Evolutionary conservation across 1,139 yeast genomes (phyloP), one percentile per base, ranked within the genome.

Genomic region (Taiozyma sp.): DNA sequence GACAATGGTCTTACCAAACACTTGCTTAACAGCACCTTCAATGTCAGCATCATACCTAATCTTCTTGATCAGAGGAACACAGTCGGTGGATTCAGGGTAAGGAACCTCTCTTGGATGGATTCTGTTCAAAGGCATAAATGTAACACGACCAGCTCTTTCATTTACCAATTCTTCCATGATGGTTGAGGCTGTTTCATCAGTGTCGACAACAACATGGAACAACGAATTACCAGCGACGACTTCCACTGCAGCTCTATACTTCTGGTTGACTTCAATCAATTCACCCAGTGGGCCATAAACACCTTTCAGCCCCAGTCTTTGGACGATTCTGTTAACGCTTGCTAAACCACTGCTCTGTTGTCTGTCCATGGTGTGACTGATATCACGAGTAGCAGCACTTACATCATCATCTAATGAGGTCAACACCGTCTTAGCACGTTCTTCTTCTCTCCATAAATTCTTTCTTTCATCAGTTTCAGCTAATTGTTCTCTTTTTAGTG

Each of bases 201-300:
- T 83, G 62, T 90, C 97, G 16, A 93, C 98, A 16, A 93, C 95
- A 41, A 91, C 81, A 65, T 93, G 90, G 63, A 90, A 91, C 47
- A 93, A 70, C 3, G 96, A 79, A 54, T 80, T 83, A 2, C 98
- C 98, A 14, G 96, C 97, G 45, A 89, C 79, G 6, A 87, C 93
- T 63, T 91, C 97, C 1, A 87, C 86, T 1, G 97, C 95, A 1
- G 84, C 78, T 63, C 86, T 85, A 64, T 89, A 91, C 60, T 88
- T 88, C 50, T 87, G 91, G 58, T 85, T 85, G 3, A 89, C 93
- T 50, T 76, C 76, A 53, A 93, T 85, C 39, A 93, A 71, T 56
- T 90, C 96, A 35, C 95, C 95, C 24, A 93, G 68, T 0, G 96
- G 84, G 0, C 99, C 99, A 67, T 79, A 83, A 4, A 89, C 95